These are phyloP conservation scores for Pouteria glomerata DNA, from an alignment of 148 eudicot genomes.

Conservation along the genomic window DNA sequence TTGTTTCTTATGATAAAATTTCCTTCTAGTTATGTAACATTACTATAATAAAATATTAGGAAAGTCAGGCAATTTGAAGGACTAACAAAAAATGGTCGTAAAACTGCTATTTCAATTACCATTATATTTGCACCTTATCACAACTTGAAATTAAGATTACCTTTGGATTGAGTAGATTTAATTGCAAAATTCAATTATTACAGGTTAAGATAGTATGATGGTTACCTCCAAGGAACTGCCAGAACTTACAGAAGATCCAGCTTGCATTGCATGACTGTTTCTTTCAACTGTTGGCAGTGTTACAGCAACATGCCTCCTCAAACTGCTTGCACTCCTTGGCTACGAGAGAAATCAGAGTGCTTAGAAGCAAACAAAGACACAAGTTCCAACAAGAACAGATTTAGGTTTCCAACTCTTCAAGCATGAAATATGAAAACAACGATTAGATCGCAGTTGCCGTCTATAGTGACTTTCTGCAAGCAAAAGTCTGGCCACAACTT, in stretches of 20 bases:
- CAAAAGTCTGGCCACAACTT: no score
- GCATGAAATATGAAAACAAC: no score
- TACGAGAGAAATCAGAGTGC: slow-evolving; percentile 16
- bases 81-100: not conserved
- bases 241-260: slow-evolving; percentile 79
- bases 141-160: not conserved
- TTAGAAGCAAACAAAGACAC: not conserved
- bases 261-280: slow-evolving; percentile 55
- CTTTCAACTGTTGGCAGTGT: slow-evolving; percentile 52
- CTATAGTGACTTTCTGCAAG: no score
- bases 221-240: slow-evolving; percentile 94
- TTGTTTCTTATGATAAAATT: no score
- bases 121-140: no score
- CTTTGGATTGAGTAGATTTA: not conserved
- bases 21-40: not conserved
- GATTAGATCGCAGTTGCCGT: no score
- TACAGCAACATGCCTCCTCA: slow-evolving; percentile 77
- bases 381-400: not conserved
- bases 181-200: not conserved
- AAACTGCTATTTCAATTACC: no score
- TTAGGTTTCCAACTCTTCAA: no score
- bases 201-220: not conserved
- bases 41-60: not conserved
- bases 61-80: not conserved
- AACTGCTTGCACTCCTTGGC: slow-evolving; percentile 67